Evolutionary conservation across 331 rosid species (phyloP).

Genomic region (Cydonia oblonga): DNA sequence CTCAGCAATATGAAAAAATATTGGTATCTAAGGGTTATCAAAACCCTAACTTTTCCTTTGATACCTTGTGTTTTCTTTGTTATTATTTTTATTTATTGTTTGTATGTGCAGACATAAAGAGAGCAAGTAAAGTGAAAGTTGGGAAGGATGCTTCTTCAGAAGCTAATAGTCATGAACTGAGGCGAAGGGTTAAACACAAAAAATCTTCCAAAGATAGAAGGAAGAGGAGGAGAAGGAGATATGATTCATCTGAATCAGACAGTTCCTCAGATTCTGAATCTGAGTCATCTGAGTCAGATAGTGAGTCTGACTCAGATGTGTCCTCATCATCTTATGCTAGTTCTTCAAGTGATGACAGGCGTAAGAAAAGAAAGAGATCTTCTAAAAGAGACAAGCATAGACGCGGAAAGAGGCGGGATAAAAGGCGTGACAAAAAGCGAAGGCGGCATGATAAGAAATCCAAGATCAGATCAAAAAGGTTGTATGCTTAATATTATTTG

Average conservation of each 20-base stretch:
- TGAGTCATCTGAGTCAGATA: slow-evolving; percentile 67
- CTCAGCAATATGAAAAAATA: not conserved
- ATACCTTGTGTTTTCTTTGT: no score
- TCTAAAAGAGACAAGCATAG: slow-evolving; percentile 58
- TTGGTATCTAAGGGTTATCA: not conserved
- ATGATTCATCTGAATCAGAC: slow-evolving; percentile 52
- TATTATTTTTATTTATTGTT: not conserved
- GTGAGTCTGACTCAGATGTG: slow-evolving; percentile 61
- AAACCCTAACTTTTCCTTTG: no score
- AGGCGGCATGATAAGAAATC: slow-evolving; percentile 54
- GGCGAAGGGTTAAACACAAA: slow-evolving; percentile 49
- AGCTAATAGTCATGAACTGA: slow-evolving; percentile 45
- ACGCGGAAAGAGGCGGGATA: slow-evolving; percentile 61
- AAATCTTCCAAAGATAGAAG: slow-evolving; percentile 53
- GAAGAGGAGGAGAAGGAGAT: slow-evolving; percentile 52
- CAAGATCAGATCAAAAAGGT: slow-evolving; percentile 72
- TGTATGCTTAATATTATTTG: not conserved
- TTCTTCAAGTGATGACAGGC: slow-evolving; percentile 77
- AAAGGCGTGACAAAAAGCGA: slow-evolving; percentile 50
- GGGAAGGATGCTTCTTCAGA: slow-evolving; percentile 45
- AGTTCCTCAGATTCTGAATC: slow-evolving; percentile 68
- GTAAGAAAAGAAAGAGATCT: slow-evolving; percentile 66
- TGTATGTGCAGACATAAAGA: slow-evolving; percentile 48
- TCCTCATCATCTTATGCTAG: slow-evolving; percentile 66
- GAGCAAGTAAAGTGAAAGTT: slow-evolving; percentile 24